phyloP scores from a whole-genome alignment of 2,329 filamentous ascomycete genomes.

The Torrubiella hemipterigena region DNA sequence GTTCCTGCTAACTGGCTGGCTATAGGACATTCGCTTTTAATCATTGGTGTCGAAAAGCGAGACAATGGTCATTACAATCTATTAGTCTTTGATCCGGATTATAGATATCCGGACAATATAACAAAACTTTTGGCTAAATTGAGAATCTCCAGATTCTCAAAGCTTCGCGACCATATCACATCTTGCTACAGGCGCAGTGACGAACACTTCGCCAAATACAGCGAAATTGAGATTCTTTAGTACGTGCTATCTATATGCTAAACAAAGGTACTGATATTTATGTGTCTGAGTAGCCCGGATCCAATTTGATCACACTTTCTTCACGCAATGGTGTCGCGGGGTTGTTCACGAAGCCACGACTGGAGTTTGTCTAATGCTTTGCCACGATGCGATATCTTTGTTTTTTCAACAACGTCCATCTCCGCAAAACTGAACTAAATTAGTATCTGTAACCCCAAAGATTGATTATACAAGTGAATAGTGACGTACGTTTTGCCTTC shows the following conservation, averaged over 20 bases:
- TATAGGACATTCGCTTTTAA: constrained; percentile 75
- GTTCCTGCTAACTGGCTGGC: constrained; percentile 2
- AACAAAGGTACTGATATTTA: neutral
- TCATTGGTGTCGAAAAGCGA: constrained; percentile 69
- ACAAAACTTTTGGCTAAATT: no score
- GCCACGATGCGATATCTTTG: constrained; percentile 82
- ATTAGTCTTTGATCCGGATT: constrained; percentile 81
- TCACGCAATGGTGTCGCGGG: neutral
- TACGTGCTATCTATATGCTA: constrained; percentile 24
- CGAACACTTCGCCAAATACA: constrained; percentile 56
- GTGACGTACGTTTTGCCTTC: constrained; percentile 62
- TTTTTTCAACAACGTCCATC: constrained; percentile 83
- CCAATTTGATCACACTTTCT: neutral
- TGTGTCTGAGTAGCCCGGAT: neutral
- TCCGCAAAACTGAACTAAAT: constrained; percentile 59
- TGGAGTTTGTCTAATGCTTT: constrained; percentile 82
- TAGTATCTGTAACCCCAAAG: no score
- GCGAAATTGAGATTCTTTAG: constrained; percentile 71
- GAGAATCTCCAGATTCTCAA: no score
- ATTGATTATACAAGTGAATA: no score
- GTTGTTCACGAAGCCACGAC: constrained; percentile 54
- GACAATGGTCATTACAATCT: constrained; percentile 54
- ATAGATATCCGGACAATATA: constrained; percentile 53
- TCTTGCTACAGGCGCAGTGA: constrained; percentile 62
- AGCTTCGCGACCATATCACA: no score